Evolutionary conservation across 495 filamentous ascomycete species (phyloP).

Genomic region (Xylaria telfairii): DNA sequence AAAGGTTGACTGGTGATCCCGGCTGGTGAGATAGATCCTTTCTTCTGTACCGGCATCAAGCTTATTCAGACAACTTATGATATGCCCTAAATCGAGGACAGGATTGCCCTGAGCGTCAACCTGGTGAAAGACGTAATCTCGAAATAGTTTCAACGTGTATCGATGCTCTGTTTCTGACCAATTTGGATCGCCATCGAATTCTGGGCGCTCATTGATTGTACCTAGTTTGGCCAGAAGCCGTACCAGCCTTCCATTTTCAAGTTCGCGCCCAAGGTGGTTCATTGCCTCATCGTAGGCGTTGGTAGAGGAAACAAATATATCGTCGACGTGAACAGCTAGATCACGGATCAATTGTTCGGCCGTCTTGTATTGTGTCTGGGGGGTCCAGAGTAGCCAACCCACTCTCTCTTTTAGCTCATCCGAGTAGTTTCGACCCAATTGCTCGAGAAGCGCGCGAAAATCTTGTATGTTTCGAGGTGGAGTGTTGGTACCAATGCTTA

Average conservation of each 20-base stretch:
- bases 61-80: conserved; percentile 84
- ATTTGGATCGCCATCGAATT: conserved; percentile 71
- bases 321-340: conserved; percentile 79
- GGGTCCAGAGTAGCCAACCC: conserved; percentile 72
- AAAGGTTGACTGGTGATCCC: conserved; percentile 86
- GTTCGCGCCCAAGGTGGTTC: conserved; percentile 71
- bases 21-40: conserved; percentile 80
- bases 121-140: conserved; percentile 96
- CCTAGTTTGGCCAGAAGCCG: conserved; percentile 84
- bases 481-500: conserved; percentile 75
- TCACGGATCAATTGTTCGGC: conserved; percentile 79
- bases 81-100: conserved; percentile 82
- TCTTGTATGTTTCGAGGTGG: conserved; percentile 59
- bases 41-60: conserved; percentile 90
- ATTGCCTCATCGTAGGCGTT: conserved; percentile 58
- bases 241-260: conserved; percentile 89
- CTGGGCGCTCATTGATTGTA: conserved; percentile 85
- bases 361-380: conserved; percentile 61
- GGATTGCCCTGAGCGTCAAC: conserved; percentile 83
- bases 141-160: conserved; percentile 91
- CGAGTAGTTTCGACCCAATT: conserved; percentile 74
- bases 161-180: conserved; percentile 92
- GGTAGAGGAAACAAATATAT: conserved; percentile 67
- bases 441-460: conserved; percentile 68
- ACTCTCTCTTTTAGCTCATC: conserved; percentile 75